phyloP scores from a whole-genome alignment of 2,329 filamentous ascomycete genomes.

The Sporothrix brunneoviolacea region DNA sequence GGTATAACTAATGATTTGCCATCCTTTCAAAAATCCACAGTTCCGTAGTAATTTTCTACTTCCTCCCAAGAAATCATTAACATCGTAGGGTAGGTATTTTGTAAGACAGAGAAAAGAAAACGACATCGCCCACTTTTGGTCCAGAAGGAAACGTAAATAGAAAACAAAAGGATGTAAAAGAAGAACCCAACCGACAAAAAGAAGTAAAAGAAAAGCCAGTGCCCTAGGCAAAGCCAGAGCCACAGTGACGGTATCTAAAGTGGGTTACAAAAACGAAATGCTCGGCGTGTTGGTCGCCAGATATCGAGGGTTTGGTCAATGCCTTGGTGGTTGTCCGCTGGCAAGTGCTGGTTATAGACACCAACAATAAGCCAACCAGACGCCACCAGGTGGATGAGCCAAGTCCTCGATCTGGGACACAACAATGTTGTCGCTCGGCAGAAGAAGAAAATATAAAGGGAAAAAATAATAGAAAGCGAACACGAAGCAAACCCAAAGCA shows the following conservation, averaged over 20 bases:
- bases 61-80: neutral
- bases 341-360: too few relatives aligned
- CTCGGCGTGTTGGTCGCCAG: neutral
- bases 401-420: too few relatives aligned
- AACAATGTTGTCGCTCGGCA: neutral
- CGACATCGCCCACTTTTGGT: conserved; percentile 1
- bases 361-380: too few relatives aligned
- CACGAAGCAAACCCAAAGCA: conserved; percentile 5
- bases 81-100: neutral
- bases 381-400: too few relatives aligned
- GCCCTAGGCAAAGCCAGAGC: neutral
- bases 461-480: conserved; percentile 13
- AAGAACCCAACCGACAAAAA: neutral
- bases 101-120: neutral
- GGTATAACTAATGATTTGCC: neutral
- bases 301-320: too few relatives aligned
- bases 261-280: neutral
- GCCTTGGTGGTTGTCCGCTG: too few relatives aligned
- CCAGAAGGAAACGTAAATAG: conserved; percentile 17
- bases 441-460: neutral
- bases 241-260: conserved; percentile 7
- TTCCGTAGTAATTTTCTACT: conserved; percentile 5
- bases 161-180: conserved; percentile 19
- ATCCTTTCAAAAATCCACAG: neutral
- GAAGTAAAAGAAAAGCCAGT: neutral